Evolutionary conservation across 331 rosid species (phyloP).

Genomic region (Pyracantha coccinea): DNA sequence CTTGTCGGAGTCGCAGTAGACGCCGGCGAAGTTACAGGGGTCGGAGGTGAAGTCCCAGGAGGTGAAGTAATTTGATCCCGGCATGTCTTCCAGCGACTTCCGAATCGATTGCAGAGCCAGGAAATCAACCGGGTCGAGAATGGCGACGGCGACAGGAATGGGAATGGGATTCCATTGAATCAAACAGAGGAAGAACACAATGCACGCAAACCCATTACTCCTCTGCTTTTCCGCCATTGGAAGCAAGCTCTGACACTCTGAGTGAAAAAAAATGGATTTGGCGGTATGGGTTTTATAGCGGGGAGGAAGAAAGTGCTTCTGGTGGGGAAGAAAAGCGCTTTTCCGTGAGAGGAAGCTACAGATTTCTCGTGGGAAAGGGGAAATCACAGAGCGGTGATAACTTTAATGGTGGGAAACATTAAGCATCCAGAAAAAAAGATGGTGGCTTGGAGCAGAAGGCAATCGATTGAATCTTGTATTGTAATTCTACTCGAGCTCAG

Average conservation of each 20-base stretch:
- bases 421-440: constrained; percentile 14
- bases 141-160: constrained; percentile 20
- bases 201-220: not conserved
- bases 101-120: constrained; percentile 79
- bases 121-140: constrained; percentile 83
- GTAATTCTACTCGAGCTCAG: not conserved
- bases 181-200: constrained; percentile 24
- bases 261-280: not conserved
- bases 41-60: constrained; percentile 98
- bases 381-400: constrained; percentile 28
- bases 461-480: constrained; percentile 19
- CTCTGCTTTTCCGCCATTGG: constrained; percentile 37
- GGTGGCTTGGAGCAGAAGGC: constrained; percentile 68
- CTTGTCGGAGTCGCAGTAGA: constrained; percentile 66
- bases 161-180: constrained; percentile 6
- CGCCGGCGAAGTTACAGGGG: constrained; percentile 89
- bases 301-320: constrained; percentile 2
- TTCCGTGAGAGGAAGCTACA: constrained; percentile 29
- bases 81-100: constrained; percentile 64
- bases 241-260: not conserved
- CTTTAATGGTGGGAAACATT: constrained; percentile 31
- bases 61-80: constrained; percentile 69
- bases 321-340: constrained; percentile 11
- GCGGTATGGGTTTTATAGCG: constrained; percentile 23
- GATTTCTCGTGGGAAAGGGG: constrained; percentile 45